Evolutionary conservation across 805 yeast species (phyloP).

Genomic region (Cyberlindnera mrakii): DNA sequence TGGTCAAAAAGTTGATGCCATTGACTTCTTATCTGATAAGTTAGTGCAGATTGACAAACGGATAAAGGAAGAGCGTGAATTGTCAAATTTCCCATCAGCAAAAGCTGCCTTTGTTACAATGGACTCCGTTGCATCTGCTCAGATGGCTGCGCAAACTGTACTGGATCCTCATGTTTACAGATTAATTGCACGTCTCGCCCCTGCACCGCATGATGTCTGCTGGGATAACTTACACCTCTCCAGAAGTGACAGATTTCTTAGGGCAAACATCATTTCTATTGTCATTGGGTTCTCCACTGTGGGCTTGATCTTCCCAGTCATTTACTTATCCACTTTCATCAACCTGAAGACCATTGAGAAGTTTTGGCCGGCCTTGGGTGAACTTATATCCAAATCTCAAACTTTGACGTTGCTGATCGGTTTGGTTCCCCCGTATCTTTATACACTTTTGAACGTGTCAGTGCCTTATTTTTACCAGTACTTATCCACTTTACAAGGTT

Average conservation of each 20-base stretch:
- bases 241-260: constrained; percentile 57
- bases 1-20: constrained; percentile 76
- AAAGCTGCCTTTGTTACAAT: constrained; percentile 90
- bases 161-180: constrained; percentile 83
- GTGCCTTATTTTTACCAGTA: constrained; percentile 84
- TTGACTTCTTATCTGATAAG: constrained; percentile 63
- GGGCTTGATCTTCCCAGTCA: constrained; percentile 75
- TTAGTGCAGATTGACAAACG: constrained; percentile 65
- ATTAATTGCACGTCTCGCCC: constrained; percentile 79
- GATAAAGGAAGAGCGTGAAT: constrained; percentile 40
- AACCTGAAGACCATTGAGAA: constrained; percentile 72
- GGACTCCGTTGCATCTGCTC: constrained; percentile 94
- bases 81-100: constrained; percentile 57
- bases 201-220: constrained; percentile 91
- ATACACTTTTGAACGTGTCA: constrained; percentile 74
- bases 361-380: constrained; percentile 81
- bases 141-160: constrained; percentile 93
- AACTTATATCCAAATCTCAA: constrained; percentile 50
- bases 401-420: constrained; percentile 82
- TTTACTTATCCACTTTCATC: constrained; percentile 75
- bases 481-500: constrained; percentile 79
- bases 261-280: constrained; percentile 36
- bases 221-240: constrained; percentile 88
- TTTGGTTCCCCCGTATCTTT: constrained; percentile 83
- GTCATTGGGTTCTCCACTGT: constrained; percentile 50